A percentile compares a stretch with the other conserved stretches of the same genome.
These are phyloP conservation scores for Crataegus laevigata DNA, from an alignment of 306 rosid genomes.

Conservation along the genomic window DNA sequence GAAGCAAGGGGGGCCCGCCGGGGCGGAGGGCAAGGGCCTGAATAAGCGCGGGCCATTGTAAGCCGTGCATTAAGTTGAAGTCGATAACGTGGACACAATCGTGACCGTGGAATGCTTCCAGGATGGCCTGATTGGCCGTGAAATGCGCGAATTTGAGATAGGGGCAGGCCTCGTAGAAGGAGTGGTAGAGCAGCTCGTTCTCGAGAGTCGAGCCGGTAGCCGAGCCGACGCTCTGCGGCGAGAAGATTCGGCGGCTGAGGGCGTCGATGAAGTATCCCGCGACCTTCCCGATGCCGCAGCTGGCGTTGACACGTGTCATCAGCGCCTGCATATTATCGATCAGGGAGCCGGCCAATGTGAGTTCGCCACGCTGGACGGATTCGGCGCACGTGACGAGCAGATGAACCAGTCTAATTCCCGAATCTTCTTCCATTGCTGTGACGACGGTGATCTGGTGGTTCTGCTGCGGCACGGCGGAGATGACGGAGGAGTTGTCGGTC, in stretches of 20 bases:
- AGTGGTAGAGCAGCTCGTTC: constrained; percentile 60
- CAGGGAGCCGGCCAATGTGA: constrained; percentile 58
- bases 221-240: constrained; percentile 5
- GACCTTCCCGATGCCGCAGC: constrained; percentile 84
- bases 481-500: background rate
- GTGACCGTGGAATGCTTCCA: constrained; percentile 77
- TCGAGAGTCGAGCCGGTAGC: constrained; percentile 27
- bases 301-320: constrained; percentile 45
- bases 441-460: constrained; percentile 33
- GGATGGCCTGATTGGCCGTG: constrained; percentile 85
- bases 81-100: constrained; percentile 88
- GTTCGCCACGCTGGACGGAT: constrained; percentile 62
- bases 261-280: constrained; percentile 85
- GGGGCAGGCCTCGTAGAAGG: constrained; percentile 82
- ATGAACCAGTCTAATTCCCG: constrained; percentile 75
- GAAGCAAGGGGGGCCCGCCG: constrained; percentile 70
- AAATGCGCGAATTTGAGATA: constrained; percentile 90
- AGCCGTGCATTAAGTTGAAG: constrained; percentile 82
- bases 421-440: constrained; percentile 68
- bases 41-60: constrained; percentile 88
- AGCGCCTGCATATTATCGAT: constrained; percentile 70
- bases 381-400: constrained; percentile 79
- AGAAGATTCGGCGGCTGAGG: constrained; percentile 55
- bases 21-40: constrained; percentile 84
- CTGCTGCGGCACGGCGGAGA: constrained; percentile 4